Evolutionary conservation across 2,329 filamentous ascomycete species (phyloP).

Genomic region (Cordyceps militaris): DNA sequence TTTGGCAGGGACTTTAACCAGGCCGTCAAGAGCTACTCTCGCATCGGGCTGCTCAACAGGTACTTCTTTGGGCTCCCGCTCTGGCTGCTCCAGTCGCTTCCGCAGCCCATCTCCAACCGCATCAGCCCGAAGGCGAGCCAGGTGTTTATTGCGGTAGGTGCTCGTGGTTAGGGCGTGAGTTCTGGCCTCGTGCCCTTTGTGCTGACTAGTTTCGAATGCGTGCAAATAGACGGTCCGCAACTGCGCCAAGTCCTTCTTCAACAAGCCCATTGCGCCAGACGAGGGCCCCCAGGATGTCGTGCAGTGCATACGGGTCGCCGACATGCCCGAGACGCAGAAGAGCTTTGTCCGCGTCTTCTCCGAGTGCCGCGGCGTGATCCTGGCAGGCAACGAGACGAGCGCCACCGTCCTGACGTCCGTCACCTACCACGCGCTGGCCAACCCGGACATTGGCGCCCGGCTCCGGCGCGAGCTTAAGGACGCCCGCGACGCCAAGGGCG

Average conservation of each 20-base stretch:
- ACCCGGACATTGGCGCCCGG: background rate
- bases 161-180: background rate
- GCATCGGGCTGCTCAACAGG: background rate
- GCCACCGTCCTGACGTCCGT: background rate
- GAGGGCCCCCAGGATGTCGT: background rate
- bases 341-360: background rate
- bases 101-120: background rate
- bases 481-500: background rate
- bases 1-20: background rate
- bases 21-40: background rate
- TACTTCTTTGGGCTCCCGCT: background rate
- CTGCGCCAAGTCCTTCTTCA: background rate
- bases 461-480: background rate
- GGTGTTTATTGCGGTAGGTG: background rate
- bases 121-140: background rate
- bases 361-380: background rate
- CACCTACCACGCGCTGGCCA: background rate
- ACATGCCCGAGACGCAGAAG: background rate
- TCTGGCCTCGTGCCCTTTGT: too few species aligned
- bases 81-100: background rate
- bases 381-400: background rate
- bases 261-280: background rate
- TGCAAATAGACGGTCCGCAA: background rate
- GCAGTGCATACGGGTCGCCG: background rate
- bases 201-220: too few species aligned